Evolutionary conservation across 257 asterid genomes (phyloP).

Genomic region (Scutellaria minor): DNA sequence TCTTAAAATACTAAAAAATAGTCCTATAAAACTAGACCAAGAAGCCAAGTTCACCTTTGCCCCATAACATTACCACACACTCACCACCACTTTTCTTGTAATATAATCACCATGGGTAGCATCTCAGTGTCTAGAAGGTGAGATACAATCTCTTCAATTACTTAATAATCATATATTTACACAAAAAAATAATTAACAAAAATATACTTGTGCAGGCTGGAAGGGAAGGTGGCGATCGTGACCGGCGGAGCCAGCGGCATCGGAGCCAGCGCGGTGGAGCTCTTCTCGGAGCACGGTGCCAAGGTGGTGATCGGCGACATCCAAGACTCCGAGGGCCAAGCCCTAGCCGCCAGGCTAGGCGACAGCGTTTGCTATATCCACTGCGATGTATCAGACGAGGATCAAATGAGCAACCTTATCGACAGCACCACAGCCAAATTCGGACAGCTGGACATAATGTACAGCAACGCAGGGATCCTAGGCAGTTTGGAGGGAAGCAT

Average conservation of each 20-base stretch:
- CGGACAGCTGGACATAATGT: constrained; percentile 59
- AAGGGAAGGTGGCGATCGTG: constrained; percentile 34
- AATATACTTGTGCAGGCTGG: constrained; percentile 11
- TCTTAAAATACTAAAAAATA: too few relatives aligned
- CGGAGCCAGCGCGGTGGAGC: not conserved
- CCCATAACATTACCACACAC: too few relatives aligned
- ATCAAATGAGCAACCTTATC: constrained; percentile 36
- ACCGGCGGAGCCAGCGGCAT: constrained; percentile 30
- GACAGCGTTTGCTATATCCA: constrained; percentile 40
- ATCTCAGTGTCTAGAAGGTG: not conserved
- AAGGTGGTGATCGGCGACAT: constrained; percentile 58
- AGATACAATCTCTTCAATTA: not conserved
- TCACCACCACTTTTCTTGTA: too few relatives aligned
- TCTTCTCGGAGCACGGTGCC: not conserved
- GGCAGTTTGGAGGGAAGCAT: constrained; percentile 28
- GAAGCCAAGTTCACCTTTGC: too few relatives aligned
- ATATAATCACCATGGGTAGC: not conserved
- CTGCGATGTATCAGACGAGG: constrained; percentile 56
- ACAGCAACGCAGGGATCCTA: constrained; percentile 55
- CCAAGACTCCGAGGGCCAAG: constrained; percentile 48
- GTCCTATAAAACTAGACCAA: too few relatives aligned
- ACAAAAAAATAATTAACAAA: too few relatives aligned
- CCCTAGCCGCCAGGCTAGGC: constrained; percentile 38
- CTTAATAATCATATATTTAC: too few relatives aligned
- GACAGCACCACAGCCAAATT: constrained; percentile 40